Evolutionary conservation across 352 stramenopile genomes (phyloP).

Genomic region (Aphanomyces euteiches): DNA sequence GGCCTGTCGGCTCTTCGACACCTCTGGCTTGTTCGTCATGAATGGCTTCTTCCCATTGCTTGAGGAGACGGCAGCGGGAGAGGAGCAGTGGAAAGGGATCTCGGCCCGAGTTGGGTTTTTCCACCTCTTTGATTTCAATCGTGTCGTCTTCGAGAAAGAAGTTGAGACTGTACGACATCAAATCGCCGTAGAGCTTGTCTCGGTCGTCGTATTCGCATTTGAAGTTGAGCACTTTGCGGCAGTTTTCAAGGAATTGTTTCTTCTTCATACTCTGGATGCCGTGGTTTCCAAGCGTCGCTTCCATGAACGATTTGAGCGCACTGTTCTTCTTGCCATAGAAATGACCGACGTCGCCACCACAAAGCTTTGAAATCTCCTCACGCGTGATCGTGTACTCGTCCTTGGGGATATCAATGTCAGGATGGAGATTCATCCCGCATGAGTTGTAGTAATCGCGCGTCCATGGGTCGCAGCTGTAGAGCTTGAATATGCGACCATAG

Average conservation of each 20-base stretch:
- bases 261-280: conserved; percentile 73
- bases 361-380: conserved; percentile 72
- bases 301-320: conserved; percentile 82
- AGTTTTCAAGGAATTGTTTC: conserved; percentile 83
- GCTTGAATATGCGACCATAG: conserved; percentile 69
- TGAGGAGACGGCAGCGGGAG: conserved; percentile 55
- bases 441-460: conserved; percentile 60
- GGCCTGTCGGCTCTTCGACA: conserved; percentile 61
- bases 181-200: conserved; percentile 71
- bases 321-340: conserved; percentile 77
- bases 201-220: conserved; percentile 81
- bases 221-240: conserved; percentile 83
- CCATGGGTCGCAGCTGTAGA: conserved; percentile 73
- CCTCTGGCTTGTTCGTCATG: conserved; percentile 68
- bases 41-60: conserved; percentile 62
- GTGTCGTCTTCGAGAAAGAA: conserved; percentile 89
- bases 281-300: conserved; percentile 72
- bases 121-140: conserved; percentile 84
- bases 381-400: conserved; percentile 79
- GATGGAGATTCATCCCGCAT: conserved; percentile 44
- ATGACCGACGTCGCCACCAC: conserved; percentile 57
- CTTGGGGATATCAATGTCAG: conserved; percentile 58
- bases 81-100: conserved; percentile 78
- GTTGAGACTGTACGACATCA: conserved; percentile 74
- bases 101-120: conserved; percentile 71